These are phyloP conservation scores for Amphirosellinia nigrospora DNA, from an alignment of 495 filamentous ascomycete species.

Conservation along the genomic window DNA sequence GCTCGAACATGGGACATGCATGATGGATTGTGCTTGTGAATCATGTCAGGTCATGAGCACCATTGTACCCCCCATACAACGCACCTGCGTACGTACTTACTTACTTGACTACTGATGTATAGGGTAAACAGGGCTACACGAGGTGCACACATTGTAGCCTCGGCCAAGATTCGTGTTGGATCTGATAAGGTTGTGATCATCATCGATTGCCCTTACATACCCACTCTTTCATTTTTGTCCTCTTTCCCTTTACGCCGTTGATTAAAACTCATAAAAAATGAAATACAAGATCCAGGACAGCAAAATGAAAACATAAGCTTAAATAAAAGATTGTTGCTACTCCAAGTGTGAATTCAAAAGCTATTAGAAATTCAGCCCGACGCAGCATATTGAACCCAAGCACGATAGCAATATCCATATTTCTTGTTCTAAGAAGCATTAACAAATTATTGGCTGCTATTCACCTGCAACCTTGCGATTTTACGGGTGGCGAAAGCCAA, in stretches of 20 bases:
- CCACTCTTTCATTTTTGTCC: too few relatives aligned
- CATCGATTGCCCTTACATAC: background rate
- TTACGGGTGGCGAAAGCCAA: background rate
- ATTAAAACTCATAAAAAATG: too few relatives aligned
- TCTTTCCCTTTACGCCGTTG: too few relatives aligned
- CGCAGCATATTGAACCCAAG: slow-evolving; percentile 48
- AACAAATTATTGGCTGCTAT: background rate
- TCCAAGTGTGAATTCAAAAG: slow-evolving; percentile 28
- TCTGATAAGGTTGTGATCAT: background rate
- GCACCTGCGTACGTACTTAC: background rate
- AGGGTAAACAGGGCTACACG: background rate
- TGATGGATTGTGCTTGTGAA: background rate
- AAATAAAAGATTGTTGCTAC: slow-evolving; percentile 28
- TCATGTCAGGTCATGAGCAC: background rate
- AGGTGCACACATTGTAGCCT: background rate
- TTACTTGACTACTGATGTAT: background rate
- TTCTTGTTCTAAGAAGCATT: too few relatives aligned
- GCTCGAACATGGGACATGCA: slow-evolving; percentile 4
- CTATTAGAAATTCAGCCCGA: slow-evolving; percentile 48
- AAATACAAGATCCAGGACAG: background rate
- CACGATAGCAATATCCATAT: background rate
- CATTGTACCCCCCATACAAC: background rate
- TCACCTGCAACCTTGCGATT: slow-evolving; percentile 26
- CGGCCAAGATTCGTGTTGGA: background rate
- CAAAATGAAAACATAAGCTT: background rate